Conservation (phyloP, 164 flowering plant species). For the Tinospora cordifolia region DNA sequence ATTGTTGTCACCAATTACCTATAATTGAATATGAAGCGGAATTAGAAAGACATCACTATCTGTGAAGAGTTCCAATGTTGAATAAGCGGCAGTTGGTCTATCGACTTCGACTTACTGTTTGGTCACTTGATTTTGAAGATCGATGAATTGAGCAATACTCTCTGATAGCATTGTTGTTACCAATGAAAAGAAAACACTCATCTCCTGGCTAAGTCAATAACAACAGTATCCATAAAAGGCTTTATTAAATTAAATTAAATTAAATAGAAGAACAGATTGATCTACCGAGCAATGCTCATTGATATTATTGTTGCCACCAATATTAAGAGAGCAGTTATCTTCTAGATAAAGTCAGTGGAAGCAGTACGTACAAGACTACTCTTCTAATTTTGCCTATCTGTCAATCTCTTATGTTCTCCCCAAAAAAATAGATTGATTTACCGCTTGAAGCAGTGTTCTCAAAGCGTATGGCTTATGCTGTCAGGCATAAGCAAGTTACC, state of each 20-base stretch:
- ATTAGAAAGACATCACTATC: background rate
- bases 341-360: slow-evolving; percentile 44
- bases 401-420: no score
- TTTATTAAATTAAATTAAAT: background rate
- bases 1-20: slow-evolving; percentile 85
- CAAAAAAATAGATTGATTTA: background rate
- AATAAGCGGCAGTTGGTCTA: background rate
- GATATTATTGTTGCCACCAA: slow-evolving; percentile 90
- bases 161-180: slow-evolving; percentile 88
- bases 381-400: background rate
- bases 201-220: slow-evolving; percentile 53
- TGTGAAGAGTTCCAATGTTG: background rate
- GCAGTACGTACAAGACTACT: background rate
- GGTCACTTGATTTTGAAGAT: slow-evolving; percentile 72
- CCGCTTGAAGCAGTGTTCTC: no score
- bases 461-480: no score
- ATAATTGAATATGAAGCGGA: slow-evolving; percentile 16
- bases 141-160: slow-evolving; percentile 80
- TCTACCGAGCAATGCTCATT: slow-evolving; percentile 83
- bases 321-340: slow-evolving; percentile 68
- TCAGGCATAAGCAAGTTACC: no score
- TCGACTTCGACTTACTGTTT: slow-evolving; percentile 46
- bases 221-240: background rate
- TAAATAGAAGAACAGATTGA: slow-evolving; percentile 31
- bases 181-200: slow-evolving; percentile 76